These are phyloP conservation scores for Solanum rostratum DNA, from an alignment of 257 asterid genomes.

Conservation along the genomic window DNA sequence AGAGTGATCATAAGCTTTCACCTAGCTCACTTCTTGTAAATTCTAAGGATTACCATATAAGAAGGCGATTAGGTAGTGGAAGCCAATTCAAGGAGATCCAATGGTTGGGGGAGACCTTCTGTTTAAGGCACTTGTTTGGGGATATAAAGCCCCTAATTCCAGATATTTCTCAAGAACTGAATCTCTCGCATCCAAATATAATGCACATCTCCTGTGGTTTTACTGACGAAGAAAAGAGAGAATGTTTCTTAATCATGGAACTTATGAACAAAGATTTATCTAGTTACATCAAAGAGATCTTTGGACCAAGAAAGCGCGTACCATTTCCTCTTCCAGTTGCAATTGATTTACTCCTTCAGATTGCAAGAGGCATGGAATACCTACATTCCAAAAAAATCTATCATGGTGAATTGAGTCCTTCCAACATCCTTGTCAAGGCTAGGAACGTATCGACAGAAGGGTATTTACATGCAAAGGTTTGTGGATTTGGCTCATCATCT, in stretches of 20 bases:
- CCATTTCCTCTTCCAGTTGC: slow-evolving; percentile 70
- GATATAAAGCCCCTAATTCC: slow-evolving; percentile 33
- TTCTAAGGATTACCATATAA: slow-evolving; percentile 65
- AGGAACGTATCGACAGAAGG: slow-evolving; percentile 41
- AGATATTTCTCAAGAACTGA: slow-evolving; percentile 30
- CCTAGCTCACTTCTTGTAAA: slow-evolving; percentile 37
- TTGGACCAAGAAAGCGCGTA: slow-evolving; percentile 52
- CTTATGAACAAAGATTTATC: slow-evolving; percentile 66
- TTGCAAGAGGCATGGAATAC: slow-evolving; percentile 94
- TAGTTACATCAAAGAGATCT: slow-evolving; percentile 47
- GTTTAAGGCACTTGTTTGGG: slow-evolving; percentile 50
- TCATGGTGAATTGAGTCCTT: slow-evolving; percentile 72
- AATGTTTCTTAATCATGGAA: slow-evolving; percentile 64
- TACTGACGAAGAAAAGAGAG: slow-evolving; percentile 60
- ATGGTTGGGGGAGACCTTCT: slow-evolving; percentile 92
- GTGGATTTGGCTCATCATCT: slow-evolving; percentile 46
- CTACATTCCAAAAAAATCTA: slow-evolving; percentile 59
- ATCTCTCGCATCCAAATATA: slow-evolving; percentile 69
- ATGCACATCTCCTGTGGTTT: slow-evolving; percentile 58
- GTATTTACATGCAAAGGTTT: slow-evolving; percentile 52
- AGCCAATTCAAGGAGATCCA: slow-evolving; percentile 72
- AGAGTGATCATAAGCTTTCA: slow-evolving; percentile 16
- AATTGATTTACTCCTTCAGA: slow-evolving; percentile 76
- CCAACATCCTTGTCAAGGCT: slow-evolving; percentile 44
- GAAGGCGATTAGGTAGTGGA: slow-evolving; percentile 63